Evolutionary conservation across 2,329 filamentous ascomycete species (phyloP), one percentile per base, ranked within the genome.

Genomic region (Nemania sp.): DNA sequence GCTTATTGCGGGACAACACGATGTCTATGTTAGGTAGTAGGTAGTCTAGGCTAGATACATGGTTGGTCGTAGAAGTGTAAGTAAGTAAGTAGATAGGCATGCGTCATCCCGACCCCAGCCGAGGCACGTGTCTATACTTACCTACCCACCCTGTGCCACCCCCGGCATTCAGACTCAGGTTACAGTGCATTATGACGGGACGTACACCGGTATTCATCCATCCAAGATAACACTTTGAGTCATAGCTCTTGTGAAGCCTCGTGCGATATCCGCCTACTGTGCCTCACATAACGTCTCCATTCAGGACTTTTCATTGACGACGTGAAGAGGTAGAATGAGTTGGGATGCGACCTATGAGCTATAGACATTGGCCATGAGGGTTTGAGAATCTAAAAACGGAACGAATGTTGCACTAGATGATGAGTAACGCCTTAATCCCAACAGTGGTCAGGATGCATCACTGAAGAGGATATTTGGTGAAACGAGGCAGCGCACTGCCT

Each of bases 111-210:
- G 24, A 24, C 29, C 26, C 53, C 53, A 29, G 49, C 32, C 61
- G 56, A 62, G 62, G 66, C 66, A 68, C 62, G 66, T 68, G 66
- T 52, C 56, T 52, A 60, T 47, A 41, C 43, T 57, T 56, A 57
- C 45, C 38, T 66, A 66, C 53, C 57, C 32, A 59, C 57, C 47
- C 55, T 54, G 51, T 63, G 63, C 59, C 51, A 64, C 59, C 52
- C 51, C 68, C 61, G 49, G 43, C 38, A 65, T 57, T 59, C 20
- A n/a, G 47, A 62, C 53, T 59, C 26, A n/a, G 47, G 53, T 67
- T 68, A 47, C 54, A 62, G 24, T 59, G 62, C 61, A 64, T 55
- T 45, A 20, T 49, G n/a, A 53, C 22, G 49, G 26, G 18, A 35
- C 29, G 22, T 11, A 24, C 22, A 27, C 20, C 18, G n/a, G 15